Percentiles rank a stretch among this genome's conserved stretches.
These are phyloP conservation scores for Didymella lethalis DNA, from an alignment of 2,329 filamentous ascomycete species.

Conservation along the genomic window DNA sequence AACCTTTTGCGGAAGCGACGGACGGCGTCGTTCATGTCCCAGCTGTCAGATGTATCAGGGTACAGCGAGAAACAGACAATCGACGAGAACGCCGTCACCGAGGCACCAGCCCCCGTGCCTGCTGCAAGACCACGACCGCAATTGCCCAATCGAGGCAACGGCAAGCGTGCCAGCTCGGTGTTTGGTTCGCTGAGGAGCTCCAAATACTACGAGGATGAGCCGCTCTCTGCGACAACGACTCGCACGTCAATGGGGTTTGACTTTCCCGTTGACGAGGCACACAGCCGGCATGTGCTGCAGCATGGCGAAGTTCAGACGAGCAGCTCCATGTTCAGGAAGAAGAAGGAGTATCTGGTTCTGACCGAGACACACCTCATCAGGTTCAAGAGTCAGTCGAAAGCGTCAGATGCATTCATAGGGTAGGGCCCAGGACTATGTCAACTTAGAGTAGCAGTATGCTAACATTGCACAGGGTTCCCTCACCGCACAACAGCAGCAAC, in stretches of 20 bases:
- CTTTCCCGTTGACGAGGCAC: conserved; percentile 52
- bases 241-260: conserved; percentile 52
- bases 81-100: conserved; percentile 24
- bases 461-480: conserved; percentile 39
- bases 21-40: conserved; percentile 48
- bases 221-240: conserved; percentile 59
- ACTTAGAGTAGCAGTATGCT: conserved; percentile 3
- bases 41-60: conserved; percentile 39
- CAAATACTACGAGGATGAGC: conserved; percentile 62
- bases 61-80: conserved; percentile 29
- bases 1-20: conserved; percentile 51
- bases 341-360: conserved; percentile 74
- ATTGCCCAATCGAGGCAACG: conserved; percentile 32
- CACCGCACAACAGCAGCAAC: conserved; percentile 36
- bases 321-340: conserved; percentile 74
- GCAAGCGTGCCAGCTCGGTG: conserved; percentile 55
- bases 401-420: conserved; percentile 65
- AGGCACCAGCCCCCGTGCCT: conserved; percentile 22
- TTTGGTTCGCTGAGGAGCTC: conserved; percentile 66
- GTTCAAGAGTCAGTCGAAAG: conserved; percentile 73
- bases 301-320: conserved; percentile 76
- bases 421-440: background rate
- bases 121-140: conserved; percentile 22
- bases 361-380: conserved; percentile 73
- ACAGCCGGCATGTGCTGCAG: conserved; percentile 61